phyloP scores from a whole-genome alignment of 2,329 filamentous ascomycete species.

The Elsinoe arachidis region DNA sequence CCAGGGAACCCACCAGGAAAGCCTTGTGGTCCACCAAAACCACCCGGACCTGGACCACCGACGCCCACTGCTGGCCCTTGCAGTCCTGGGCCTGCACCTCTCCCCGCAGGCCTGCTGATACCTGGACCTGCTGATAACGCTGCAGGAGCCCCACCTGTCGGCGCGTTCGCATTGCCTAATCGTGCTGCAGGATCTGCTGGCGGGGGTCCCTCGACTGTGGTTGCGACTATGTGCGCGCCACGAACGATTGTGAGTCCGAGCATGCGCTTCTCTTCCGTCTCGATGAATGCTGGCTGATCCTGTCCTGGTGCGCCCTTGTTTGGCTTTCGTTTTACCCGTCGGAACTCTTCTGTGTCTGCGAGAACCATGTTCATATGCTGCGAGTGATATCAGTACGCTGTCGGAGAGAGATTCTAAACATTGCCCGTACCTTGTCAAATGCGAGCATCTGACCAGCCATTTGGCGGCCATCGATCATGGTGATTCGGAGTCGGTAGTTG shows the following conservation, averaged over 20 bases:
- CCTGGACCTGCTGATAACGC: constrained; percentile 76
- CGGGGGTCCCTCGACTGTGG: constrained; percentile 91
- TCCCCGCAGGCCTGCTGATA: constrained; percentile 81
- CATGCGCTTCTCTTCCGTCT: constrained; percentile 95
- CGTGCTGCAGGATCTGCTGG: constrained; percentile 87
- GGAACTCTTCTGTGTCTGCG: constrained; percentile 96
- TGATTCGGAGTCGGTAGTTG: constrained; percentile 98
- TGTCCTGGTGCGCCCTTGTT: constrained; percentile 62
- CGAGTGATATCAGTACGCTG: constrained; percentile 18
- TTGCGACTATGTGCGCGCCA: constrained; percentile 86
- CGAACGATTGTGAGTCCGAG: constrained; percentile 90
- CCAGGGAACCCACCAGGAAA: constrained; percentile 23
- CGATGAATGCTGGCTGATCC: constrained; percentile 57
- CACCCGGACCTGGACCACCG: constrained; percentile 63
- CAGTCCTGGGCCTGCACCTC: constrained; percentile 67
- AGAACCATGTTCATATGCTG: constrained; percentile 99
- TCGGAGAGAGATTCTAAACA: too few species aligned
- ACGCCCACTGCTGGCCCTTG: constrained; percentile 85
- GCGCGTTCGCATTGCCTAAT: constrained; percentile 59
- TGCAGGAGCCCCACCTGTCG: constrained; percentile 48
- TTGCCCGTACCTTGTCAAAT: constrained; percentile 73
- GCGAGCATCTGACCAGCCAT: constrained; percentile 98
- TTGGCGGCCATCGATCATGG: constrained; percentile 86
- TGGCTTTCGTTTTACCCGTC: constrained; percentile 77
- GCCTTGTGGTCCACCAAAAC: constrained; percentile 35